Conservation (phyloP, 768 basidiomycete genomes). For the Collybia mongolica region DNA sequence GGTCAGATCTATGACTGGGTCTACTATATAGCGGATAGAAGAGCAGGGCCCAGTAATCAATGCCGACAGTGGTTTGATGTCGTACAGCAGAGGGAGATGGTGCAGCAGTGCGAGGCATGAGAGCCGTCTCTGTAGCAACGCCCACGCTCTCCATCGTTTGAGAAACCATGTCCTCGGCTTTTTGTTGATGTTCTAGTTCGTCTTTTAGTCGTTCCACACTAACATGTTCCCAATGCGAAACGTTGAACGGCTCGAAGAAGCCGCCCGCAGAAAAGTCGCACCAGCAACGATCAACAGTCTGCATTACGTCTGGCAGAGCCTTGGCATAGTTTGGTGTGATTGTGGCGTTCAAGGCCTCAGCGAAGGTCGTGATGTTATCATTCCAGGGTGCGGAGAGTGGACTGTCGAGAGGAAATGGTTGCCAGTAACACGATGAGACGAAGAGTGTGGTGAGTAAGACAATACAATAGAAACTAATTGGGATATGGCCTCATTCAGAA, state of each 20-base stretch:
- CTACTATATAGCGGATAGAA: neutral
- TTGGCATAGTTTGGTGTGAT: conserved; percentile 37
- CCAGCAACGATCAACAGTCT: conserved; percentile 81
- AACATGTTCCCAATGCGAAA: conserved; percentile 69
- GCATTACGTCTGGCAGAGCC: conserved; percentile 56
- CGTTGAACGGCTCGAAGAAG: conserved; percentile 77
- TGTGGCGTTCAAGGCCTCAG: conserved; percentile 57
- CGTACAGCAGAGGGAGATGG: conserved; percentile 6
- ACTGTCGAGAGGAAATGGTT: conserved; percentile 68
- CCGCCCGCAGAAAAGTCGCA: conserved; percentile 68
- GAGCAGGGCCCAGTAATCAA: conserved; percentile 16
- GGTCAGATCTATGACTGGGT: no score
- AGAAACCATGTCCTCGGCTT: conserved; percentile 16
- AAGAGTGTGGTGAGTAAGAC: conserved; percentile 80
- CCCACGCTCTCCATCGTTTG: conserved; percentile 9
- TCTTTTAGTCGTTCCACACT: conserved; percentile 52
- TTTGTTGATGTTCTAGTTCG: conserved; percentile 36
- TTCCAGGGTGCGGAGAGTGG: conserved; percentile 66
- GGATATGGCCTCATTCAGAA: conserved; percentile 3
- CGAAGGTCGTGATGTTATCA: conserved; percentile 70
- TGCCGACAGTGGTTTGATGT: conserved; percentile 1
- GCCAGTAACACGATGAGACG: conserved; percentile 88
- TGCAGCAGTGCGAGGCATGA: conserved; percentile 17
- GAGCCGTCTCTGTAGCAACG: conserved; percentile 4
- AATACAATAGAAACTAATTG: conserved; percentile 79